phyloP scores from a whole-genome alignment of 1,284 basidiomycete genomes.

The Trametes sp. region DNA sequence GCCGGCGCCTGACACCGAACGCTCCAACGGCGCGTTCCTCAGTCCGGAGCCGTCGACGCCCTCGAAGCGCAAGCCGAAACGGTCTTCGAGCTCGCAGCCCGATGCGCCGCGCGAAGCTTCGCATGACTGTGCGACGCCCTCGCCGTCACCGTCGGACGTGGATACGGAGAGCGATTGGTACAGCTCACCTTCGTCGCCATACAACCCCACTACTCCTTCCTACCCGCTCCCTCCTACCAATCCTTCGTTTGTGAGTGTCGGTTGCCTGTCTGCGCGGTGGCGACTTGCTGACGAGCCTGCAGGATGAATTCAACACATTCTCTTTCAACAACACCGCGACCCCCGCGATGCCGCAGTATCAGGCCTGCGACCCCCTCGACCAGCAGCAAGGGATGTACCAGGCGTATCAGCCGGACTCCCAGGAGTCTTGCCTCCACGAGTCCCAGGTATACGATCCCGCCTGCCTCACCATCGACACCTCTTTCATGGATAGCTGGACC shows the following conservation, averaged over 20 bases:
- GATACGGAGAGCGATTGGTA: conserved; percentile 37
- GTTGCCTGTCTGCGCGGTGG: conserved; percentile 7
- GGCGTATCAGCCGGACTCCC: conserved; percentile 27
- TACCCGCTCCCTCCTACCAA: conserved; percentile 47
- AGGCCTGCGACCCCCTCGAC: conserved; percentile 43
- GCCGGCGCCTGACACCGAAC: conserved; percentile 46
- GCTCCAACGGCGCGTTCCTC: conserved; percentile 38
- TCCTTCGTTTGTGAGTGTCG: conserved; percentile 56
- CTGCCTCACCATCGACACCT: conserved; percentile 39
- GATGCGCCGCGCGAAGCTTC: conserved; percentile 28
- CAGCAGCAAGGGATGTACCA: conserved; percentile 29
- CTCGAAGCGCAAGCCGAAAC: conserved; percentile 34
- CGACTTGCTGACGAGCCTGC: conserved; percentile 30
- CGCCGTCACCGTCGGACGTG: conserved; percentile 32
- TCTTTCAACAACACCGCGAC: conserved; percentile 48
- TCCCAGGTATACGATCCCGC: conserved; percentile 30
- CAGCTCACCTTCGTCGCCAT: conserved; percentile 39
- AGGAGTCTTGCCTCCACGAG: conserved; percentile 26
- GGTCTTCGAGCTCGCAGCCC: conserved; percentile 46
- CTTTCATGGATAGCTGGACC: conserved; percentile 37
- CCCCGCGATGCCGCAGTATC: conserved; percentile 34
- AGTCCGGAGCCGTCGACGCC: conserved; percentile 30
- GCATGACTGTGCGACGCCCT: conserved; percentile 31
- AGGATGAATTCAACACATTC: conserved; percentile 55
- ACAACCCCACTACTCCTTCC: conserved; percentile 30